Evolutionary conservation across 2,329 filamentous ascomycete species (phyloP), one percentile per base, ranked within the genome.

Genomic region (Diaporthe sp.): DNA sequence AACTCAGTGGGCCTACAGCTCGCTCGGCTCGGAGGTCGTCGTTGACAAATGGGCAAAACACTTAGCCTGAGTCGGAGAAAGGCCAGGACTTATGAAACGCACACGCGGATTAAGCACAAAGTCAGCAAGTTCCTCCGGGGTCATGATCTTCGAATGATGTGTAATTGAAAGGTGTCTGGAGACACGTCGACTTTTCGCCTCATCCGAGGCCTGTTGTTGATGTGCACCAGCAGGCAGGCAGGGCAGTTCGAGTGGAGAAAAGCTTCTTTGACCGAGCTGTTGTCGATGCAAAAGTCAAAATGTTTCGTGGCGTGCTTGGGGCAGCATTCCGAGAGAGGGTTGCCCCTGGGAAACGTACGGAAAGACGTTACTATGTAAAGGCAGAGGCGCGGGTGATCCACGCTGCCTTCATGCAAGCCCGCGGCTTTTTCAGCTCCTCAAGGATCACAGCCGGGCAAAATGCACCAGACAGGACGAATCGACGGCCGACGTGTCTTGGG

Each of bases 391-490:
- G 71, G 73, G 61, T 73, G 76, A 75, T 77, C 76, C 70, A 75
- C 76, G 57, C 55, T 71, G 46, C 39, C 65, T 65, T 71, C 70
- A 71, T 77, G 73, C 73, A 44, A 58, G 57, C 62, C 46, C 42
- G 58, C 53, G 53, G 70, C 73, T 73, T 65, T 72, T 77, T 77
- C 76, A 77, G 76, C 76, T 77, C 53, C 73, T 60, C 76, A 75
- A 71, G 76, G 76, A 77, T 77, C 70, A 65, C 34, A 60, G 61
- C 57, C 46, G 42, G 60, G 70, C 46, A 58, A 65, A 49, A 70
- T 55, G 53, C 58, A 67, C 44, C 44, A 44, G 25, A 46, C 46
- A 65, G 60, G 58, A 73, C 58, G 71, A 73, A 65, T 73, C 46
- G 60, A 57, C 58, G 37, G 28, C 49, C 37, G 58, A 65, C 34